Percentiles rank a stretch among this genome's conserved stretches.
These are phyloP conservation scores for Ustilago shanxiensis DNA, from an alignment of 1,284 basidiomycete genomes.

Conservation along the genomic window DNA sequence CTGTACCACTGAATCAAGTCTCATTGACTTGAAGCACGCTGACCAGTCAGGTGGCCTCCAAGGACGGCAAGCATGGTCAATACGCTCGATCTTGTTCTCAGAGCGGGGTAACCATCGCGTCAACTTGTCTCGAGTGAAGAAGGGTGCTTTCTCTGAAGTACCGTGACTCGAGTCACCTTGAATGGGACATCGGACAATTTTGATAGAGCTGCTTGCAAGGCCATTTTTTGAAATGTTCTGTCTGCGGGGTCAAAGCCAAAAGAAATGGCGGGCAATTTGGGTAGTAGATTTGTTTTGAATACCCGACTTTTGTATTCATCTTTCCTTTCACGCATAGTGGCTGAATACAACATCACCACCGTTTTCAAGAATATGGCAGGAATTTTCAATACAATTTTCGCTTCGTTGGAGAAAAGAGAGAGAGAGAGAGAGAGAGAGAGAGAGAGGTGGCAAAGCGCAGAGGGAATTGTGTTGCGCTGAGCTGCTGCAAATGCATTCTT, in stretches of 20 bases:
- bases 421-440: conserved; percentile 5
- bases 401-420: background rate
- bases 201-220: background rate
- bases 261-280: conserved; percentile 26
- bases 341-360: conserved; percentile 3
- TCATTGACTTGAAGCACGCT: no score
- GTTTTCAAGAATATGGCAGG: background rate
- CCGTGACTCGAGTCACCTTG: conserved; percentile 29
- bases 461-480: background rate
- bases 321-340: conserved; percentile 10
- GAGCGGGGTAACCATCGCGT: conserved; percentile 29
- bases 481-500: background rate
- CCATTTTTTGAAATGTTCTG: background rate
- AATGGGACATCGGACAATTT: background rate
- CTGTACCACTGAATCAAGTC: no score
- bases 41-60: no score
- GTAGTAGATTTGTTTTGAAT: conserved; percentile 24
- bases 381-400: conserved; percentile 9
- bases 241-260: background rate
- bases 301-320: conserved; percentile 11
- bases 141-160: no score
- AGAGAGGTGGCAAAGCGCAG: conserved; percentile 1
- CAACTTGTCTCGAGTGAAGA: no score
- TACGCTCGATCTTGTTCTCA: conserved; percentile 20
- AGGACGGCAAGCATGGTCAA: background rate